Conservation (phyloP, 345 rosid genomes). For the Carallia brachiata region DNA sequence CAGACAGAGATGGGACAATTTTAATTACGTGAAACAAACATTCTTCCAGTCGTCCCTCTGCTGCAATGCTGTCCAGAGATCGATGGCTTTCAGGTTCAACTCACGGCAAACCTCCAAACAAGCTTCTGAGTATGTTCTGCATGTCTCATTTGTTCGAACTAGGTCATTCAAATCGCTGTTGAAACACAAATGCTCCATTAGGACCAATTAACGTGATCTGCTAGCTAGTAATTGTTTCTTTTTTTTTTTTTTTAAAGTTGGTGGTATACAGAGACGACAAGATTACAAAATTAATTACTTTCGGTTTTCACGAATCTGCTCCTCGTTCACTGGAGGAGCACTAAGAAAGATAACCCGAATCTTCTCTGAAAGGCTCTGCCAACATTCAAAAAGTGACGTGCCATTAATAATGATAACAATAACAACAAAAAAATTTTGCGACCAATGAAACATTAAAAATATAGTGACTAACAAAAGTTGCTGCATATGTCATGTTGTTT, state of each 20-base stretch:
- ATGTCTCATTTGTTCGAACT: conserved; percentile 23
- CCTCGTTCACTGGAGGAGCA: conserved; percentile 22
- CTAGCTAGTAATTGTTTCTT: too few species aligned
- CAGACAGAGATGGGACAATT: too few species aligned
- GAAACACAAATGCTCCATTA: background rate
- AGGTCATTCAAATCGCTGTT: background rate
- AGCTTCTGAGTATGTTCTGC: conserved; percentile 22
- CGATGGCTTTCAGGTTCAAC: conserved; percentile 19
- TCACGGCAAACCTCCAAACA: conserved; percentile 19
- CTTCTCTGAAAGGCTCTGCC: conserved; percentile 27
- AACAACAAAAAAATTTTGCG: too few species aligned
- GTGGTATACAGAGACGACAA: background rate
- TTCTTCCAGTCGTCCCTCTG: conserved; percentile 12
- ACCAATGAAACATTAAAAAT: too few species aligned
- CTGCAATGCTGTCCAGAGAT: conserved; percentile 26
- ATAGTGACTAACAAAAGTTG: too few species aligned
- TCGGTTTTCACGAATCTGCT: background rate
- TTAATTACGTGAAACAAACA: conserved; percentile 24
- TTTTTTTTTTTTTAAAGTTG: too few species aligned
- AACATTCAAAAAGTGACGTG: background rate
- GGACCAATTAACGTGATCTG: too few species aligned
- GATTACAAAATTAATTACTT: background rate
- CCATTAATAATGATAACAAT: too few species aligned
- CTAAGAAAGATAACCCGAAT: conserved; percentile 23
- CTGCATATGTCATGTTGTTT: too few species aligned